A percentile compares a stretch with the other conserved stretches of the same genome.
Conservation (phyloP, 2,329 filamentous ascomycete species). For the Xenoacremonium recifei region DNA sequence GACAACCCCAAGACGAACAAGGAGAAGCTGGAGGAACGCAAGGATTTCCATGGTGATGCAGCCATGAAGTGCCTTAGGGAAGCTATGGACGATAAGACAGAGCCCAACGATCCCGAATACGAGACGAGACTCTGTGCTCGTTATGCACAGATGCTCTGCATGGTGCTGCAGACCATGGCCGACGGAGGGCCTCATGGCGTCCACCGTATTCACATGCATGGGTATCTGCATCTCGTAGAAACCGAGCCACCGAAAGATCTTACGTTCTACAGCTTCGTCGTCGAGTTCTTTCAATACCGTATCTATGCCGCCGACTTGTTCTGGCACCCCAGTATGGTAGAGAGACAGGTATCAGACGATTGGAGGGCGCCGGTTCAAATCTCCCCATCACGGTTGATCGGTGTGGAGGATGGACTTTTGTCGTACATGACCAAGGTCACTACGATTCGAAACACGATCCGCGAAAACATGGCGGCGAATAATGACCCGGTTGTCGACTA, state of each 20-base stretch:
- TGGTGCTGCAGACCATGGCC: conserved; percentile 56
- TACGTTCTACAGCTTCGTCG: conserved; percentile 62
- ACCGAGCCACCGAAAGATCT: conserved; percentile 60
- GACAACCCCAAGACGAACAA: conserved; percentile 47
- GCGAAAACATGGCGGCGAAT: conserved; percentile 60
- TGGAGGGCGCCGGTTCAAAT: conserved; percentile 43
- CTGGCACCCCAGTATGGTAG: conserved; percentile 40
- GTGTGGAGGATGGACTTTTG: conserved; percentile 81
- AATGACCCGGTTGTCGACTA: conserved; percentile 72
- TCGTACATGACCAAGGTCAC: conserved; percentile 77
- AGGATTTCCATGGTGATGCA: conserved; percentile 54
- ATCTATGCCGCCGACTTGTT: conserved; percentile 64
- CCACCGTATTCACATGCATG: conserved; percentile 77
- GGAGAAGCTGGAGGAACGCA: conserved; percentile 48
- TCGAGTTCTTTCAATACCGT: conserved; percentile 85
- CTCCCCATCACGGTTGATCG: conserved; percentile 61
- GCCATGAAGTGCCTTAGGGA: conserved; percentile 53
- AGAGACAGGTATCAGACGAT: conserved; percentile 40
- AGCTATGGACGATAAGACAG: conserved; percentile 41
- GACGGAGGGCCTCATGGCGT: conserved; percentile 61
- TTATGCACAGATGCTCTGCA: conserved; percentile 63
- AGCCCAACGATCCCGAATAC: conserved; percentile 43
- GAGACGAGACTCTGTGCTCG: conserved; percentile 51
- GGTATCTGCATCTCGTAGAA: conserved; percentile 70
- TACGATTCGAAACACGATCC: conserved; percentile 70